Conservation (phyloP, 2,329 filamentous ascomycete species). For the Trichoderma lentiforme region DNA sequence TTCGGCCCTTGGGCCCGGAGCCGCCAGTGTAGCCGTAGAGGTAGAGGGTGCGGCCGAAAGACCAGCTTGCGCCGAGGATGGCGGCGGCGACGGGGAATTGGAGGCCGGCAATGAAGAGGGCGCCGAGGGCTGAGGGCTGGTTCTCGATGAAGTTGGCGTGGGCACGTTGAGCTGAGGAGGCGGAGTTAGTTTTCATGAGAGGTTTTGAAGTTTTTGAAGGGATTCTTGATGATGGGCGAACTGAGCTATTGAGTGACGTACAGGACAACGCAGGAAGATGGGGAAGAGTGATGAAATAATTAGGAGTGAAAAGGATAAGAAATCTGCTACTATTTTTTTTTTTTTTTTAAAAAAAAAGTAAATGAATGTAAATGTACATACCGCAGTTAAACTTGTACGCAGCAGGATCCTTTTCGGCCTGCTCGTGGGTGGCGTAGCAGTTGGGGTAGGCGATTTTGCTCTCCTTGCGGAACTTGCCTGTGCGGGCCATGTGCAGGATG, state of each 20-base stretch:
- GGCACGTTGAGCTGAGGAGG: slow-evolving; percentile 50
- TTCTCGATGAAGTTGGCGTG: slow-evolving; percentile 65
- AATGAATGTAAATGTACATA: slow-evolving; percentile 26
- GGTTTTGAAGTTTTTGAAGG: background rate
- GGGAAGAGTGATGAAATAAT: too few relatives aligned
- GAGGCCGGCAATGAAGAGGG: slow-evolving; percentile 55
- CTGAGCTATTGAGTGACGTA: background rate
- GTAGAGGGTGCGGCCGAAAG: slow-evolving; percentile 51
- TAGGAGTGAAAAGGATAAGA: background rate
- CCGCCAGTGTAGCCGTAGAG: slow-evolving; percentile 50
- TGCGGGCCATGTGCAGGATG: slow-evolving; percentile 48
- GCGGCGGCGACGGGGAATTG: slow-evolving; percentile 50
- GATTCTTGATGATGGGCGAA: background rate
- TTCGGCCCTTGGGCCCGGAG: slow-evolving; percentile 44
- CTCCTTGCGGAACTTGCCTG: slow-evolving; percentile 47
- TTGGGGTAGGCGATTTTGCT: slow-evolving; percentile 56
- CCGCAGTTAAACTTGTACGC: slow-evolving; percentile 62
- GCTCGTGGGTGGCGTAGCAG: slow-evolving; percentile 53
- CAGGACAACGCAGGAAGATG: background rate
- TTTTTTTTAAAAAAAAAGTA: too few relatives aligned
- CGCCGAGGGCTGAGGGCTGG: slow-evolving; percentile 49
- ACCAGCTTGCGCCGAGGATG: slow-evolving; percentile 50
- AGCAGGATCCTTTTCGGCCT: slow-evolving; percentile 51
- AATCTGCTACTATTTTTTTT: background rate
- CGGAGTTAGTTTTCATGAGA: background rate